phyloP scores from a whole-genome alignment of 2,329 filamentous ascomycete genomes.

The Xylaria arbuscula region DNA sequence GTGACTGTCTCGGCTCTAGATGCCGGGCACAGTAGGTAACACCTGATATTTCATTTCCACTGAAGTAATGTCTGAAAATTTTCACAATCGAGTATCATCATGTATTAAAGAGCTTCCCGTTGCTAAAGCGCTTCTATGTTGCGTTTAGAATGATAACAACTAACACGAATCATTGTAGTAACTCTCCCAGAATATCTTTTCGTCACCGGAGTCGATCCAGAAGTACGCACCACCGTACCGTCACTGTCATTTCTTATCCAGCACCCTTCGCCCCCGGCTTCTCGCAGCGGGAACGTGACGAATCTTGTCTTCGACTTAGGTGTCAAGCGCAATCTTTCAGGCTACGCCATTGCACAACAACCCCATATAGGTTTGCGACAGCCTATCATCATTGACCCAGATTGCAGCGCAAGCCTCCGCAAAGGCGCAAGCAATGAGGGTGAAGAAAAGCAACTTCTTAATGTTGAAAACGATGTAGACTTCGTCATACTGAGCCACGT shows the following conservation, averaged over 20 bases:
- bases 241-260: constrained; percentile 64
- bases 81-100: background rate
- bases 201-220: constrained; percentile 56
- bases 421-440: constrained; percentile 30
- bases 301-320: constrained; percentile 65
- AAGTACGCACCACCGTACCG: constrained; percentile 60
- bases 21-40: constrained; percentile 49
- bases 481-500: constrained; percentile 61
- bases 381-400: constrained; percentile 58
- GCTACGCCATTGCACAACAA: constrained; percentile 58
- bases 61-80: background rate
- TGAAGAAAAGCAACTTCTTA: constrained; percentile 6
- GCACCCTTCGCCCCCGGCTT: constrained; percentile 52
- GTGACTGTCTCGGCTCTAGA: constrained; percentile 54
- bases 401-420: constrained; percentile 55
- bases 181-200: constrained; percentile 61
- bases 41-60: background rate
- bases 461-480: constrained; percentile 43
- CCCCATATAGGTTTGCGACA: constrained; percentile 58
- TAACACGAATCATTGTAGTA: constrained; percentile 40
- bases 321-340: constrained; percentile 57
- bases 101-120: background rate
- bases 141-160: background rate
- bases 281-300: constrained; percentile 46
- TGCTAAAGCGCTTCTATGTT: background rate